Evolutionary conservation across 768 basidiomycete genomes (phyloP).

Genomic region (Cantharellus cinnabarinus): DNA sequence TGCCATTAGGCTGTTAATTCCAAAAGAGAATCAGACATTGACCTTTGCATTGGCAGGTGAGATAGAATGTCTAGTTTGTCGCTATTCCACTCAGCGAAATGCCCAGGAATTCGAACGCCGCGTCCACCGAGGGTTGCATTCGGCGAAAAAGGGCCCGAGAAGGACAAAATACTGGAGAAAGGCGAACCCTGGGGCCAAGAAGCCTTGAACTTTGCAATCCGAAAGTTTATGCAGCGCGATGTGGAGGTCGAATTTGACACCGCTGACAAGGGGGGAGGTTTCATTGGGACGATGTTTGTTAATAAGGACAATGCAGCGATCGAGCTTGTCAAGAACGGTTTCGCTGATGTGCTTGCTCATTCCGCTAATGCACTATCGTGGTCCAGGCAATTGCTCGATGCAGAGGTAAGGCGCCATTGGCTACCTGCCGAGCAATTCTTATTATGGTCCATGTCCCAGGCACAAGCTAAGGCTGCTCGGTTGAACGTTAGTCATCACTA

Average conservation of each 20-base stretch:
- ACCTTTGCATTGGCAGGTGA: conserved; percentile 79
- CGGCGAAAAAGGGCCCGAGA: conserved; percentile 16
- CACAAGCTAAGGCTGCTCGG: conserved; percentile 31
- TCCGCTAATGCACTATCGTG: conserved; percentile 70
- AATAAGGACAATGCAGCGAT: conserved; percentile 83
- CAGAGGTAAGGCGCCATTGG: conserved; percentile 35
- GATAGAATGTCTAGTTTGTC: conserved; percentile 6
- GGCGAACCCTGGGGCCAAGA: conserved; percentile 77
- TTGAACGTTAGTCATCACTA: background rate
- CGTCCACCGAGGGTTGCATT: conserved; percentile 51
- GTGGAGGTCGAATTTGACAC: conserved; percentile 82
- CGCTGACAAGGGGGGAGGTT: conserved; percentile 87
- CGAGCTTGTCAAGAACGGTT: conserved; percentile 64
- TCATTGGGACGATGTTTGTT: conserved; percentile 71
- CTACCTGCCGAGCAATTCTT: background rate
- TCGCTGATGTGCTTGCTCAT: conserved; percentile 73
- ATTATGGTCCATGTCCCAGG: conserved; percentile 19
- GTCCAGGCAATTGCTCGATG: conserved; percentile 59
- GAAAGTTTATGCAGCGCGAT: conserved; percentile 82
- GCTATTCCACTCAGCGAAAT: background rate
- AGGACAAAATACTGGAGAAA: conserved; percentile 31
- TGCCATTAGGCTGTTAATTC: conserved; percentile 44
- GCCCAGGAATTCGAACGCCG: conserved; percentile 73
- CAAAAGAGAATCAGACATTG: conserved; percentile 81
- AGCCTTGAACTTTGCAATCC: conserved; percentile 56